Evolutionary conservation across 1,284 basidiomycete genomes (phyloP).

Genomic region (Ustilago loliicola): DNA sequence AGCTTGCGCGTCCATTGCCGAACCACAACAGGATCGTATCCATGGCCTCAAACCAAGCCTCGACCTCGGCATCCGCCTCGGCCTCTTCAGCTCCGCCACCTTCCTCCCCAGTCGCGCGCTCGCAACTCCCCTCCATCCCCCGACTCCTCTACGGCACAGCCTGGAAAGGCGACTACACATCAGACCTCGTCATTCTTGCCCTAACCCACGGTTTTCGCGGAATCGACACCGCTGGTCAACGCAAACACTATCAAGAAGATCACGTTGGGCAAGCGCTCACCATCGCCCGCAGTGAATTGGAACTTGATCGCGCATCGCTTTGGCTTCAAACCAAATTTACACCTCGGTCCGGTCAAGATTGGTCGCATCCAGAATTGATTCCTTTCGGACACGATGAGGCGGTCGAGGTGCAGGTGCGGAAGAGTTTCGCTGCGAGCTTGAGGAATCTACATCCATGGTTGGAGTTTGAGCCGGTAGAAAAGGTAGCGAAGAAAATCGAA

Average conservation of each 20-base stretch:
- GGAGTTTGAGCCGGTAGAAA: conserved; percentile 33
- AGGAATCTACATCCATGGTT: conserved; percentile 55
- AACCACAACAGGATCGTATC: background rate
- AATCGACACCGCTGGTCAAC: conserved; percentile 66
- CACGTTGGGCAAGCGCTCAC: conserved; percentile 61
- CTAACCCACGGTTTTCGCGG: conserved; percentile 63
- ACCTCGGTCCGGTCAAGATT: conserved; percentile 61
- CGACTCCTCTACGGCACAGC: conserved; percentile 67
- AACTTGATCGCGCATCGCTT: conserved; percentile 45
- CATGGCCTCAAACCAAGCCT: conserved; percentile 29
- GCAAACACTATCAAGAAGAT: conserved; percentile 68
- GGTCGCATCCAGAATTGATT: conserved; percentile 39
- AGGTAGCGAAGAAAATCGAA: conserved; percentile 19
- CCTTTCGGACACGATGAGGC: conserved; percentile 52
- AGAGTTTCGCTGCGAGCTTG: conserved; percentile 47
- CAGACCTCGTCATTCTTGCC: conserved; percentile 59
- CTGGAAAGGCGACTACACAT: conserved; percentile 63
- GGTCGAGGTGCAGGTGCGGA: conserved; percentile 56
- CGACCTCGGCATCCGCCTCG: conserved; percentile 16
- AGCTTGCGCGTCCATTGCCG: background rate
- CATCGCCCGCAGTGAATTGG: conserved; percentile 40
- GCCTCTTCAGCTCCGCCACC: conserved; percentile 6
- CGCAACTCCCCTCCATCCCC: conserved; percentile 43
- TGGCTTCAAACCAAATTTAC: conserved; percentile 70
- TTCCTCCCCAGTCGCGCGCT: conserved; percentile 20